Evolutionary conservation across 179 eudicot genomes (phyloP).

Genomic region (Monotropa hypopitys): DNA sequence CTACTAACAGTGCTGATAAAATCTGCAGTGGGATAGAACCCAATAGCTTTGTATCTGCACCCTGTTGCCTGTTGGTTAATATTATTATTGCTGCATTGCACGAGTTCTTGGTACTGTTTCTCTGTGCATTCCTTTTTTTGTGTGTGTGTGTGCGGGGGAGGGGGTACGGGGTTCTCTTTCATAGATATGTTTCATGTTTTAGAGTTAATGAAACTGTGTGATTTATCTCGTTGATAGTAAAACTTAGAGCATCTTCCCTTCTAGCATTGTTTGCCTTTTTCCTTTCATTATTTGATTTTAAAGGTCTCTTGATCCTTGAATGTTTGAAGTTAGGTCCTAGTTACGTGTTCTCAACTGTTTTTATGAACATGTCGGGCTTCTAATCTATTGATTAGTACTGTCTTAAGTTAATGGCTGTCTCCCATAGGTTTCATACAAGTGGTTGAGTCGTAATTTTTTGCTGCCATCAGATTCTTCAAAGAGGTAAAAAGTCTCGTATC

Average conservation of each 20-base stretch:
- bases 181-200: neutral
- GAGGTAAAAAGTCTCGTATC: constrained; percentile 34
- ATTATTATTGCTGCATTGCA: neutral
- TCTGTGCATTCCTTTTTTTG: no score
- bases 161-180: neutral
- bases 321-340: neutral
- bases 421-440: constrained; percentile 84
- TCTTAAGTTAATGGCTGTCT: neutral
- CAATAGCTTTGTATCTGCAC: neutral
- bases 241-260: neutral
- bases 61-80: neutral
- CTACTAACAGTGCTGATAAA: neutral
- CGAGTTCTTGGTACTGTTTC: no score
- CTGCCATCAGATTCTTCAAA: constrained; percentile 78
- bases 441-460: constrained; percentile 89
- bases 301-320: neutral
- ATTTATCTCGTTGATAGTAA: neutral
- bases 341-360: neutral
- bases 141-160: neutral
- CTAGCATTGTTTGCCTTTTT: neutral
- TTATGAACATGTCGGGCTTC: neutral
- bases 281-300: neutral
- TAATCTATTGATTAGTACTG: neutral
- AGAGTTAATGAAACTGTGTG: neutral
- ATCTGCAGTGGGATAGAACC: neutral